A percentile compares a stretch with the other conserved stretches of the same genome.
Conservation (phyloP, 495 filamentous ascomycete genomes). For the Chaetomium tenue region DNA sequence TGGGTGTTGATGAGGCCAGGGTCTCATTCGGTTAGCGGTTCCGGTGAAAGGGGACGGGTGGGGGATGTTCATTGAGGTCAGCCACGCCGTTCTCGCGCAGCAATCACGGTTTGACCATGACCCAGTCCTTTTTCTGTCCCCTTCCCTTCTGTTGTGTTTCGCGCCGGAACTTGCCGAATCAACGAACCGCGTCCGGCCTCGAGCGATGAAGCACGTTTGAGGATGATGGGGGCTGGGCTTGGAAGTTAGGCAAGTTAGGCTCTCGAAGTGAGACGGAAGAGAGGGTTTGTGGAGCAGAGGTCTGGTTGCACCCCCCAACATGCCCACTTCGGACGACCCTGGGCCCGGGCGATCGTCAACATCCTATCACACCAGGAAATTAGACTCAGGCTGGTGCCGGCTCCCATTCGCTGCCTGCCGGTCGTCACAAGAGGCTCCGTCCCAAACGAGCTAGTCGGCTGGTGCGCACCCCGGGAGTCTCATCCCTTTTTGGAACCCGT, state of each 20-base stretch:
- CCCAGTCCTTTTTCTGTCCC: background rate
- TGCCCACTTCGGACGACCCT: slow-evolving; percentile 1
- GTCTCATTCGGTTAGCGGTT: background rate
- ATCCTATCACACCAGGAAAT: slow-evolving; percentile 39
- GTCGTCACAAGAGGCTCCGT: slow-evolving; percentile 30
- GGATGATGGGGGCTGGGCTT: too few relatives aligned
- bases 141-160: too few relatives aligned
- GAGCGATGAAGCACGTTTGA: too few relatives aligned
- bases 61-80: background rate
- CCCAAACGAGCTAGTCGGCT: slow-evolving; percentile 28
- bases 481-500: slow-evolving; percentile 25
- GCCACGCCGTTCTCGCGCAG: background rate
- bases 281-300: background rate
- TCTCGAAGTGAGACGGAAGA: background rate
- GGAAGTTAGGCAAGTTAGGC: background rate
- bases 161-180: background rate
- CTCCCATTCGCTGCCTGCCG: slow-evolving; percentile 31
- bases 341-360: slow-evolving; percentile 30
- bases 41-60: slow-evolving; percentile 7
- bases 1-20: background rate
- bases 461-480: slow-evolving; percentile 12
- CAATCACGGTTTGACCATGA: background rate
- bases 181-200: background rate
- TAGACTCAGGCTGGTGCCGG: slow-evolving; percentile 24
- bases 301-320: slow-evolving; percentile 3